Base-by-base conservation (phyloP, 768 basidiomycete genomes). In the Lenzites betulinus region DNA sequence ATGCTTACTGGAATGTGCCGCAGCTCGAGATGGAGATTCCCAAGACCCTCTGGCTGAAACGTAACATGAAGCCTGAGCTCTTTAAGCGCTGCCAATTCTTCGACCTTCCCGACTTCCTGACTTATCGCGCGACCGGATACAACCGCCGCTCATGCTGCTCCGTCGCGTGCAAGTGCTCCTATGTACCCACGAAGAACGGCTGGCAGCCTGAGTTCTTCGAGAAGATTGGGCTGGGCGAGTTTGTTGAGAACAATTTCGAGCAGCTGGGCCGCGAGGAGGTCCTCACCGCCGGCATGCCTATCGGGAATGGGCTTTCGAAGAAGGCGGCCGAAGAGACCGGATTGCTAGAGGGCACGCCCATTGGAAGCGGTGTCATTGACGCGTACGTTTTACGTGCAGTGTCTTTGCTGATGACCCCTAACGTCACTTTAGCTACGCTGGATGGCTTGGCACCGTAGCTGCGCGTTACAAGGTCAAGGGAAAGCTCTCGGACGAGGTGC, bases 11-110 rank as follows among this genome's bases (percentile, higher is more conserved):
- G 9, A n/a, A 35, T 12, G 1, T 49, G 1, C 3, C 8, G 8
- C 46, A 97, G 92, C 83, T 98, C 43, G 95, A 98, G 75, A 98
- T 98, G 97, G 96, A 98, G 75, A 86, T 98, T 44, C 96, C 96
- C 0, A 98, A 98, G 74, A 89, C 95, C 30, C 85, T 98, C 28
- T 98, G 97, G 97, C 82, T 98, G 43, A 98, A 95, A 74, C 88
- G 85, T 60, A 80, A 90, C 76, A 95, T 98, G 95, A 70, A 81
- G 2, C 70, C 84, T 0, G 76, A 81, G 12, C 79, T 78, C 18
- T 98, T 99, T 75, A 74, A 82, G 23, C 78, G 78, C 54, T 92
- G 89, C 75, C 89, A 92, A 67, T 91, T 92, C 77, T 91, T 88
- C 73, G 95, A 96, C 69, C 84, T 97, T 18, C 95, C 95, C n/a